phyloP scores from a whole-genome alignment of 257 asterid genomes.

The Datura wrightii region DNA sequence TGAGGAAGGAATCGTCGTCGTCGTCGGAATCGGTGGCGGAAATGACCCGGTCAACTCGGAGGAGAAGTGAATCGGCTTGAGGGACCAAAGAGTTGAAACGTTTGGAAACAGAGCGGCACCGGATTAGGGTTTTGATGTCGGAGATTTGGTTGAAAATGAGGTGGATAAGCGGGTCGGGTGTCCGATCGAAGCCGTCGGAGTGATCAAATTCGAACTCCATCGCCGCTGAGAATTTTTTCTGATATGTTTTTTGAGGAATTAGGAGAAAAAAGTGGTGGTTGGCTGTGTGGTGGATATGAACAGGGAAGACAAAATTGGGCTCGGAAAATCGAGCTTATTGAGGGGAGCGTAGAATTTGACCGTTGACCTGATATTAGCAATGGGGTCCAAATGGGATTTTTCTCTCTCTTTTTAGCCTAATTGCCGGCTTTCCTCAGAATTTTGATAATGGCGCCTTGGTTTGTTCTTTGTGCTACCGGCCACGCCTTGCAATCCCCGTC shows the following conservation, averaged over 20 bases:
- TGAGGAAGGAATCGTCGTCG: conserved; percentile 47
- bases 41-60: conserved; percentile 70
- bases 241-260: neutral
- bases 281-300: neutral
- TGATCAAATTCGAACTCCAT: conserved; percentile 36
- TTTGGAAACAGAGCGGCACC: conserved; percentile 59
- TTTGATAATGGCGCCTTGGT: neutral
- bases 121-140: conserved; percentile 64
- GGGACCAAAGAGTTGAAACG: conserved; percentile 64
- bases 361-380: conserved; percentile 29
- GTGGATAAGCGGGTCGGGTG: conserved; percentile 70
- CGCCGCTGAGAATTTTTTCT: neutral
- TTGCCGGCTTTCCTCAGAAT: conserved; percentile 2
- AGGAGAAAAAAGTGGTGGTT: neutral
- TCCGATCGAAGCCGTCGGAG: conserved; percentile 53
- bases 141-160: conserved; percentile 60
- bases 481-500: neutral
- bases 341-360: conserved; percentile 33
- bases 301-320: neutral
- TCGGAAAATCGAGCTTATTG: neutral
- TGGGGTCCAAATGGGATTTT: neutral
- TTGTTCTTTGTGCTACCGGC: neutral
- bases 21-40: conserved; percentile 47
- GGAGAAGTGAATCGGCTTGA: conserved; percentile 65
- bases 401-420: neutral